phyloP scores from a whole-genome alignment of 768 basidiomycete species.

The Dioszegia crocea region DNA sequence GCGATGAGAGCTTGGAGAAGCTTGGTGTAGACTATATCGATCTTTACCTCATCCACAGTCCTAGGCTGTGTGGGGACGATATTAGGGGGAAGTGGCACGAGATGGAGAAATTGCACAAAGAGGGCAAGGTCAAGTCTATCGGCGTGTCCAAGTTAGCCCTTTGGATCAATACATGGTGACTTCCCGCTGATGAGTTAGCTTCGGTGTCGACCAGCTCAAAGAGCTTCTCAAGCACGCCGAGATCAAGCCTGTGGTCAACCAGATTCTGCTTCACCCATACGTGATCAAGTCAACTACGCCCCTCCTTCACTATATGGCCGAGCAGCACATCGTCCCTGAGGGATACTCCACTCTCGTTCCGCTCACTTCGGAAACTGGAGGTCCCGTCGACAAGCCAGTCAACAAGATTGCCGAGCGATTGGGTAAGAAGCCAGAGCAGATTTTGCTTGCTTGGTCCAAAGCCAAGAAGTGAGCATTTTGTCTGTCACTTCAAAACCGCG shows the following conservation, averaged over 20 bases:
- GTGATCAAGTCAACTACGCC: conserved; percentile 25
- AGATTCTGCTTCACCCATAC: conserved; percentile 40
- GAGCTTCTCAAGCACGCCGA: conserved; percentile 21
- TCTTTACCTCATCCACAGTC: conserved; percentile 38
- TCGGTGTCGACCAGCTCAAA: conserved; percentile 27
- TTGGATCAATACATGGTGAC: too few species aligned
- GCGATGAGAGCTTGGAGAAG: conserved; percentile 63
- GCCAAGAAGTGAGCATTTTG: conserved; percentile 32
- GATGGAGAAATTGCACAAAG: conserved; percentile 32
- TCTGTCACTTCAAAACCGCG: too few species aligned
- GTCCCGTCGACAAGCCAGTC: conserved; percentile 21
- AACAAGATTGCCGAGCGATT: conserved; percentile 17
- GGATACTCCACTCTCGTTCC: conserved; percentile 37
- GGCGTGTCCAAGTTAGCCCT: conserved; percentile 50
- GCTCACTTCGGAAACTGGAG: conserved; percentile 20
- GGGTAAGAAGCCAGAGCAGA: conserved; percentile 33
- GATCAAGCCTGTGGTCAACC: conserved; percentile 40
- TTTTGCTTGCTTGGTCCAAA: conserved; percentile 38
- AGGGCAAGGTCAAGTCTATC: conserved; percentile 36
- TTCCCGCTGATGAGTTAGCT: too few species aligned
- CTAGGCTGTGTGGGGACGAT: conserved; percentile 27
- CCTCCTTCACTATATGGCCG: conserved; percentile 20
- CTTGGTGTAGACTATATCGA: conserved; percentile 34
- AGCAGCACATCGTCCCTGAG: conserved; percentile 35
- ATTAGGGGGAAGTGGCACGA: conserved; percentile 38